Evolutionary conservation across 2,329 filamentous ascomycete genomes (phyloP).

Genomic region (Fusarium napiforme): DNA sequence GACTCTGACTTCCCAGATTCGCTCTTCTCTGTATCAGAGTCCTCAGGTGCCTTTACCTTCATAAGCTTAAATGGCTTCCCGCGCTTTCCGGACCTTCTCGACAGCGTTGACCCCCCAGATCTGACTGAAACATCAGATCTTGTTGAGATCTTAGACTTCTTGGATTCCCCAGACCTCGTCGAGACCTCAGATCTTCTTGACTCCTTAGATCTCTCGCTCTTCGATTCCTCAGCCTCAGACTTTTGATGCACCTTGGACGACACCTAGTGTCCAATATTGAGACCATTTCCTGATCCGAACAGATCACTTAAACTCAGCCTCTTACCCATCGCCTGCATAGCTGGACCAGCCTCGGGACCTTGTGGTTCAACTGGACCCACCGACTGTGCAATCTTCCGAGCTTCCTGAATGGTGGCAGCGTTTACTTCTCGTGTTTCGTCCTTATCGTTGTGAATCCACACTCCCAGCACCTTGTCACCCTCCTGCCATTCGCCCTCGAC

Average conservation of each 20-base stretch:
- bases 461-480: constrained; percentile 58
- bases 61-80: neutral
- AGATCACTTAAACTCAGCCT: constrained; percentile 59
- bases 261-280: constrained; percentile 33
- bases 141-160: neutral
- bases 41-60: too few species aligned
- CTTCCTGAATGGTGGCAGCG: constrained; percentile 55
- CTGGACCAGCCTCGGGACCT: constrained; percentile 52
- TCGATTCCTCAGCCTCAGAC: neutral
- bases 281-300: constrained; percentile 51
- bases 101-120: neutral
- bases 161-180: neutral
- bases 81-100: neutral
- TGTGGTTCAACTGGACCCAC: constrained; percentile 45
- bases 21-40: neutral
- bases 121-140: neutral
- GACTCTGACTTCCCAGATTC: neutral
- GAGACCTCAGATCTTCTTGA: neutral
- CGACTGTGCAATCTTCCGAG: constrained; percentile 54
- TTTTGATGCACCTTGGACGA: constrained; percentile 5
- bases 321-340: constrained; percentile 57
- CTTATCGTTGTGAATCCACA: constrained; percentile 66
- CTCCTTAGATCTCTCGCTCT: neutral
- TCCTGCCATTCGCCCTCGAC: constrained; percentile 51
- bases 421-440: constrained; percentile 57